Conservation (phyloP, 306 rosid species). For the Amphicarpaea edgeworthii region DNA sequence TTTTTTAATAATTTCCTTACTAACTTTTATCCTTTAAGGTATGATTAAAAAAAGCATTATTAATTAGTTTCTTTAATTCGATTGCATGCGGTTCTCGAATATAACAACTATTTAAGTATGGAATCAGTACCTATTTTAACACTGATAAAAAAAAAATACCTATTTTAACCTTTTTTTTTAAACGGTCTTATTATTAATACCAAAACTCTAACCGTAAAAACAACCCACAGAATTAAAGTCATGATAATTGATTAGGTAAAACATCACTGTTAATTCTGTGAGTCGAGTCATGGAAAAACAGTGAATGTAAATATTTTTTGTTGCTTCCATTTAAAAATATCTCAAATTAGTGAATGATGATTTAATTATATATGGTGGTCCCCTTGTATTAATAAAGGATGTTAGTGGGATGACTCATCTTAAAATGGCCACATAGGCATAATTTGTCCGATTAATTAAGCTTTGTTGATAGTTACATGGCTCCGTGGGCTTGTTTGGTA, state of each 20-base stretch:
- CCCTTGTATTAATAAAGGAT: neutral
- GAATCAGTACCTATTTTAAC: neutral
- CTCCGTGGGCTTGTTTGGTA: constrained; percentile 28
- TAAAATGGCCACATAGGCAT: constrained; percentile 38
- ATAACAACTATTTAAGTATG: neutral
- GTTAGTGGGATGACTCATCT: constrained; percentile 23
- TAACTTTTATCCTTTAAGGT: neutral
- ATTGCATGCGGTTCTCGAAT: neutral
- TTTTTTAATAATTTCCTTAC: neutral
- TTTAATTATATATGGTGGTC: constrained; percentile 24
- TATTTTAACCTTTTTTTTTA: neutral
- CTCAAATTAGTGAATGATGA: neutral
- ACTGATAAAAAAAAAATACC: too few species aligned
- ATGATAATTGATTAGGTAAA: constrained; percentile 16
- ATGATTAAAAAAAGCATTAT: neutral
- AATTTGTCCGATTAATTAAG: constrained; percentile 37
- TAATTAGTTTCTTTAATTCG: neutral
- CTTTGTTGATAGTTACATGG: constrained; percentile 15
- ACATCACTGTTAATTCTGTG: constrained; percentile 23
- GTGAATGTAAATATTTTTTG: neutral
- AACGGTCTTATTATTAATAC: neutral
- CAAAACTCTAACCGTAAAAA: constrained; percentile 22
- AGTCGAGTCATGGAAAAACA: neutral
- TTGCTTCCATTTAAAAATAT: neutral
- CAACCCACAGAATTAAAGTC: constrained; percentile 5